Evolutionary conservation across 1,284 basidiomycete species (phyloP), one percentile per base, ranked within the genome.

Genomic region (Coniophora puteana): DNA sequence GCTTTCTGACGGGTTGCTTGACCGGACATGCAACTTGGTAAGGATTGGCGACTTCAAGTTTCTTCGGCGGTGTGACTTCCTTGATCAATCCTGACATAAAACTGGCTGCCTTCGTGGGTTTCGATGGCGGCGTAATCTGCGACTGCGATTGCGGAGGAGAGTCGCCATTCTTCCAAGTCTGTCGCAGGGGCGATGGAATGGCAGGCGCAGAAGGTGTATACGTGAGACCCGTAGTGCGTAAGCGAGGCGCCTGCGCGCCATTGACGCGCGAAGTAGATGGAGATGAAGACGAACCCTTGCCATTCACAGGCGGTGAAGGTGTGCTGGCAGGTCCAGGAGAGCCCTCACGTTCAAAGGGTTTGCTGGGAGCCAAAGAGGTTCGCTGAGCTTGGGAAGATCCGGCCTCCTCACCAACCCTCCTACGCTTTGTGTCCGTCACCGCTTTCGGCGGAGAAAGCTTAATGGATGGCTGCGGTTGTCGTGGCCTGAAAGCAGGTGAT

Each of bases 11-110:
- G 5, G 66, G 53, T 8, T 57, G 56, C 53, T 67, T 76, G 12
- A 82, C 71, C 18, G 80, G 80, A 51, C 72, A 79, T 11, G 76
- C 74, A 18, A 72, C 71, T 55, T 86, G 78, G 52, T 87, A 87
- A 0, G 84, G 84, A 54, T 87, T 87, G 32, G 72, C 73, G 18
- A 85, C 67, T 48, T 82, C 83, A 8, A 76, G 72, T 46, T 69
- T 80, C 56, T 74, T 80, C 14, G 71, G 66, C 3, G 78, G 80
- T 0, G 80, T 79, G 4, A 71, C 77, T 47, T 80, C 78, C 57
- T 80, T 80, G 49, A 88, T 78, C 27, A 86, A 65, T 43, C 78
- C 76, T 7, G 77, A 65, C 73, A 85, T 78, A 43, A 78, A 74
- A 49, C 66, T 74, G 5, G 82, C 83, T 4, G 83, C 76, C 48